Evolutionary conservation across 1,139 yeast genomes (phyloP), one percentile per base, ranked within the genome.

Genomic region (Taiozyma onychis): DNA sequence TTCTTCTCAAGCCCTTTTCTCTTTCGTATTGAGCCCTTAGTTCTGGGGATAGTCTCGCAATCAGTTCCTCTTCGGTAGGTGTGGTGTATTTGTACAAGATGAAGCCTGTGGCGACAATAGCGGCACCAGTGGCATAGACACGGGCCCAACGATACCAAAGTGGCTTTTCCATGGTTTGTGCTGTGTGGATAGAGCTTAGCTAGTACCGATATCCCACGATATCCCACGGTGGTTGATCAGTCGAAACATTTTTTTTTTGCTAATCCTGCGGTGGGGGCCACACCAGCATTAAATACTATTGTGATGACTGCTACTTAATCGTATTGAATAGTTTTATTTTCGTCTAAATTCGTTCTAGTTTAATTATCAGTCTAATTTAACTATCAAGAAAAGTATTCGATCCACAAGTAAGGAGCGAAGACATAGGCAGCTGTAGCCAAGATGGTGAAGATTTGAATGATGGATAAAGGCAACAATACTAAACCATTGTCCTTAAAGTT

Each of bases 1-100:
- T 72, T 63, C 80, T 76, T 66, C 95, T 74, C 51, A 85, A 66
- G 9, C 72, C 82, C 58, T 76, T 76, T 62, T 85, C 85, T 50
- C 75, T 72, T 62, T 87, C 93, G 64, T 88, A 88, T 53, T 86
- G 85, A 14, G 83, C 83, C 56, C 90, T 74, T 46, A 89, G 71
- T 63, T 90, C 96, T 0, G 97, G 97, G 4, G 96, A 87, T 58
- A 90, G 77, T 48, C 77, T 69, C 21, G 83, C 80, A 44, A 90
- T 77, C 49, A 90, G 69, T 63, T 90, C 78, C 59, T 89, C 96
- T 59, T 88, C 96, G 0, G 93, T 78, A 2, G 97, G 97, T 0
- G 89, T 84, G 3, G 91, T 80, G 64, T 80, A 86, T 55, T 80
- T 83, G 69, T 70, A 85, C 27, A 85, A 71, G 6, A 86, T 55